These are phyloP conservation scores for Coemansia sp. DNA, from an alignment of 192 early-diverging fungal genomes.

Conservation along the genomic window DNA sequence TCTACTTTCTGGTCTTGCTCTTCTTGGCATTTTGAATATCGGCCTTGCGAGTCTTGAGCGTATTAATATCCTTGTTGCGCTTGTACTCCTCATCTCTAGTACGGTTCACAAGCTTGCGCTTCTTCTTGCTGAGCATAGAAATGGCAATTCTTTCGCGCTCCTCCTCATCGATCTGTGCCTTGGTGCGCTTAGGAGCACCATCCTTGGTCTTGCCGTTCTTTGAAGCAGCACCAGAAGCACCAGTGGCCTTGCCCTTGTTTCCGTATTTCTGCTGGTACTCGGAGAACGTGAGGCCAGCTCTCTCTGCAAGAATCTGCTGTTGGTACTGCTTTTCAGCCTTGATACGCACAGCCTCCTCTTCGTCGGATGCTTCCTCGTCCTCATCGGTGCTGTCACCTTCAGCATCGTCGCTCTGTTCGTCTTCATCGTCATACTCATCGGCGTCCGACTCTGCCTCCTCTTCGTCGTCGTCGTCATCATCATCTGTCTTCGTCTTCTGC, in stretches of 20 bases:
- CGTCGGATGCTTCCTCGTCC: slow-evolving; percentile 23
- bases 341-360: slow-evolving; percentile 33
- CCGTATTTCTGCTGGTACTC: slow-evolving; percentile 43
- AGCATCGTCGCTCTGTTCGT: slow-evolving; percentile 55
- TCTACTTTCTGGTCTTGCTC: slow-evolving; percentile 12
- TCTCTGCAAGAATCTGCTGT: slow-evolving; percentile 47
- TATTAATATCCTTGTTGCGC: slow-evolving; percentile 38
- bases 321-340: slow-evolving; percentile 48
- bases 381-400: slow-evolving; percentile 63
- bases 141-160: slow-evolving; percentile 54
- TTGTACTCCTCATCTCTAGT: slow-evolving; percentile 38
- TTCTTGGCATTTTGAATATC: slow-evolving; percentile 18
- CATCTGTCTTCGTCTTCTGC: slow-evolving; percentile 44
- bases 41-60: slow-evolving; percentile 41
- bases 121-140: slow-evolving; percentile 56
- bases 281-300: slow-evolving; percentile 41
- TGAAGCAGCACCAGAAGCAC: neutral
- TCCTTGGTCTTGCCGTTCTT: neutral
- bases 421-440: slow-evolving; percentile 61
- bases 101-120: slow-evolving; percentile 54
- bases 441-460: slow-evolving; percentile 61
- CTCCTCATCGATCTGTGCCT: slow-evolving; percentile 46
- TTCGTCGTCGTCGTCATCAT: slow-evolving; percentile 40
- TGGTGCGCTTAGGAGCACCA: slow-evolving; percentile 22
- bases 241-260: slow-evolving; percentile 5